These are phyloP conservation scores for Potentilla sterilis DNA, from an alignment of 306 rosid genomes.

Conservation along the genomic window DNA sequence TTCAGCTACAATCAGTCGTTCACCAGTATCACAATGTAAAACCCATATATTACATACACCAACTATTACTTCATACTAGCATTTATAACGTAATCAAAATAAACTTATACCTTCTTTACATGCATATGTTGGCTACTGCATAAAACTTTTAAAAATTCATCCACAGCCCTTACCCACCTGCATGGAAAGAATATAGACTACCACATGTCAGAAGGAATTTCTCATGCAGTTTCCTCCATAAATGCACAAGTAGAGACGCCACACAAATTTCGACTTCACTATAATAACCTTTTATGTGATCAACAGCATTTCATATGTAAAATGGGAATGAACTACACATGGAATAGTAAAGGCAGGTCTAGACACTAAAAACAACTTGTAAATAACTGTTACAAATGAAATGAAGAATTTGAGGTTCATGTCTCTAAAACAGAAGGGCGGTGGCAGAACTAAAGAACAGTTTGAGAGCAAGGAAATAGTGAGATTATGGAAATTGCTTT, in stretches of 20 bases:
- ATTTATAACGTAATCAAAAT: neutral
- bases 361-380: neutral
- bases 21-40: neutral
- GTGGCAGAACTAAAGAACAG: too few relatives aligned
- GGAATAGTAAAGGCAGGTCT: neutral
- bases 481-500: too few relatives aligned
- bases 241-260: neutral
- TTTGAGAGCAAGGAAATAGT: too few relatives aligned
- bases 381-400: neutral
- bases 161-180: constrained; percentile 90
- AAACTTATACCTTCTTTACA: constrained; percentile 59
- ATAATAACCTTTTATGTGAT: neutral
- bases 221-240: neutral
- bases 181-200: constrained; percentile 19
- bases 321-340: neutral
- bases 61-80: neutral
- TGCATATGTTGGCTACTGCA: constrained; percentile 58
- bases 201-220: neutral
- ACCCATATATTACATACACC: neutral
- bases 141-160: constrained; percentile 64
- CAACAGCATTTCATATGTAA: neutral
- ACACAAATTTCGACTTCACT: too few relatives aligned
- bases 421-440: too few relatives aligned
- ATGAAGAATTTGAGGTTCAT: too few relatives aligned
- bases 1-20: neutral